Percentiles rank a stretch among this genome's conserved stretches.
These are phyloP conservation scores for Byssoonygena ceratinophila DNA, from an alignment of 2,329 filamentous ascomycete genomes.

Conservation along the genomic window DNA sequence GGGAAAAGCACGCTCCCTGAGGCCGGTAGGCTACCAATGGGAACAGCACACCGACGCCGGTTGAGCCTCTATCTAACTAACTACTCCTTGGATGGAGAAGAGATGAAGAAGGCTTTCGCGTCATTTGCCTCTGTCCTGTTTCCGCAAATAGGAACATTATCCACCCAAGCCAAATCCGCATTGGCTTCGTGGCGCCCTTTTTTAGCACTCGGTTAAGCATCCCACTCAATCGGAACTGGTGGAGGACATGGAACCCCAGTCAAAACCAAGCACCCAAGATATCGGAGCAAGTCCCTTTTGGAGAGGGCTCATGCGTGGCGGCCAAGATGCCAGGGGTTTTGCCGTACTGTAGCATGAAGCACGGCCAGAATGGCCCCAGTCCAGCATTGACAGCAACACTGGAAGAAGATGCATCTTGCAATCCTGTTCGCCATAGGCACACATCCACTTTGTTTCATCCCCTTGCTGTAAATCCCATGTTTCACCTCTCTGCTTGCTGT, in stretches of 20 bases:
- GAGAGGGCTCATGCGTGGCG: not conserved
- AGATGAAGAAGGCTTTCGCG: not conserved
- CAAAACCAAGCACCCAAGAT: not conserved
- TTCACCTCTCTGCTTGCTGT: not conserved
- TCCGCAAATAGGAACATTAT: not conserved
- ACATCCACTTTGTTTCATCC: not conserved
- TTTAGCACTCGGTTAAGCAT: not conserved
- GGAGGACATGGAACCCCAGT: not conserved
- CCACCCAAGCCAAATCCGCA: not conserved
- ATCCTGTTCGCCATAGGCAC: too few species aligned
- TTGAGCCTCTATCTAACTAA: not conserved
- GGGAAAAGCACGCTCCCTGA: not conserved
- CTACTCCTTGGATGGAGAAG: not conserved
- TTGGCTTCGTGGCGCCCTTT: not conserved
- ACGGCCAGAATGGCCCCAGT: not conserved
- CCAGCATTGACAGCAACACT: too few species aligned
- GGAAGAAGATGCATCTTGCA: not conserved
- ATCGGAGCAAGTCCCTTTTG: not conserved
- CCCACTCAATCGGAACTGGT: not conserved
- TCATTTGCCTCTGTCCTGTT: not conserved
- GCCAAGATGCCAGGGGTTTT: not conserved
- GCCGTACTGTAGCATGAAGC: too few species aligned
- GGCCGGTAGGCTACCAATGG: not conserved
- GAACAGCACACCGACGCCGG: not conserved
- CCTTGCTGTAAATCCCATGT: not conserved